Conservation (phyloP, 331 rosid genomes). For the Dryas integrifolia region DNA sequence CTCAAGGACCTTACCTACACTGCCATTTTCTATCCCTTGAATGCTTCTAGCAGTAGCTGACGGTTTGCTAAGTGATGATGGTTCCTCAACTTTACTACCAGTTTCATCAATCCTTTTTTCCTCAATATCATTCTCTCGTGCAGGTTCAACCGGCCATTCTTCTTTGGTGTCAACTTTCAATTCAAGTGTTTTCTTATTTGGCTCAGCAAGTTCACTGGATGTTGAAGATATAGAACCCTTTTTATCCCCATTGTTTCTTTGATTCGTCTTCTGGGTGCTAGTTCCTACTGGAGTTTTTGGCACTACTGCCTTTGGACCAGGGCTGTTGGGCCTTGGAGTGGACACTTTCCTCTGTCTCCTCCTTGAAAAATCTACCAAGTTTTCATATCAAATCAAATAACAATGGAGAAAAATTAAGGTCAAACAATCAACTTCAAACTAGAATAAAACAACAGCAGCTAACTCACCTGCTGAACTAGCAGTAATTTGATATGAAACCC, state of each 20-base stretch:
- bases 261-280: constrained; percentile 41
- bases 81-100: constrained; percentile 33
- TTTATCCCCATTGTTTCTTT: constrained; percentile 37
- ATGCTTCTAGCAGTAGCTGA: constrained; percentile 26
- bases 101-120: constrained; percentile 33
- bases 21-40: constrained; percentile 37
- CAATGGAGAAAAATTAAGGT: neutral
- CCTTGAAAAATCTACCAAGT: constrained; percentile 57
- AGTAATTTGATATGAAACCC: constrained; percentile 41
- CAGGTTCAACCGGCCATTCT: constrained; percentile 36
- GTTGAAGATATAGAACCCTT: constrained; percentile 44
- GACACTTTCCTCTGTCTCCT: constrained; percentile 54
- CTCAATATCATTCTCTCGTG: constrained; percentile 35
- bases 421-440: constrained; percentile 13
- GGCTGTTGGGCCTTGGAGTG: constrained; percentile 42
- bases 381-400: neutral
- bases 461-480: constrained; percentile 65
- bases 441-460: constrained; percentile 10
- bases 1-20: constrained; percentile 33
- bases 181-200: constrained; percentile 31
- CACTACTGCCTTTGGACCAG: constrained; percentile 49
- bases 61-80: constrained; percentile 29
- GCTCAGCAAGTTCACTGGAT: constrained; percentile 32
- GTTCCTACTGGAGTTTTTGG: constrained; percentile 39
- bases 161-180: constrained; percentile 32